Evolutionary conservation across 176 grass and related monocot genomes (phyloP), one percentile per base, ranked within the genome.

Genomic region (Leersia perrieri): DNA sequence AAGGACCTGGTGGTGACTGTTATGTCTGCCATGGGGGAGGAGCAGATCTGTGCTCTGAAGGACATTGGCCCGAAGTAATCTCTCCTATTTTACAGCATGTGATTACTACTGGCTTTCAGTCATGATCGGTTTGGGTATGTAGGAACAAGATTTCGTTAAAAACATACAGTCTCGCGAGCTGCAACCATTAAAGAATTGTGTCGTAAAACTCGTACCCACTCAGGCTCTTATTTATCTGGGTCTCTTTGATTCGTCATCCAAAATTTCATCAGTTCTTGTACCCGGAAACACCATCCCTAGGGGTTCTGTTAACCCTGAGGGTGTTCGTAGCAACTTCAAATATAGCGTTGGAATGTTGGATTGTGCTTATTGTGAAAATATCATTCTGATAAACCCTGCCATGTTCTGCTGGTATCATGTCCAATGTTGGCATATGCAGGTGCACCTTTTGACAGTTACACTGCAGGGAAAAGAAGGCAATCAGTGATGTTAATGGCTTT

Each of bases 1-100:
- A 88, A 88, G 86, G 87, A 88, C 70, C 81, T 88, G 49, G 76
- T 84, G 76, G 81, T 88, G 76, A 62, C 70, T 2, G 86, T 88
- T 34, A 88, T 88, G 87, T 84, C 75, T 13, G 81, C 87, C 61
- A 80, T 80, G 87, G 87, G 87, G 28, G 76, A 89, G 70, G 76
- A 89, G 63, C 81, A 89, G 70, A 73, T 88, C 81, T 45, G 67
- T 16, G 80, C 74, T 2, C 20, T 88, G 44, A 88, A 88, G 74
- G 83, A 86, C 41, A 33, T 86, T 0, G 83, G 83, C 29, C 83
- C 83, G 12, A 85, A 78, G 75, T 83, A 85, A 68, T 39, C 60
- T 26, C 13, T 51, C 14, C 47, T 2, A 9, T 55, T 28, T 39
- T 35, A 22, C 49, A 28, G 20, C 42, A 31, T 72, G 73, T 39